phyloP scores from a whole-genome alignment of 108 stramenopile genomes.

The Aureococcus anophagefferens region DNA sequence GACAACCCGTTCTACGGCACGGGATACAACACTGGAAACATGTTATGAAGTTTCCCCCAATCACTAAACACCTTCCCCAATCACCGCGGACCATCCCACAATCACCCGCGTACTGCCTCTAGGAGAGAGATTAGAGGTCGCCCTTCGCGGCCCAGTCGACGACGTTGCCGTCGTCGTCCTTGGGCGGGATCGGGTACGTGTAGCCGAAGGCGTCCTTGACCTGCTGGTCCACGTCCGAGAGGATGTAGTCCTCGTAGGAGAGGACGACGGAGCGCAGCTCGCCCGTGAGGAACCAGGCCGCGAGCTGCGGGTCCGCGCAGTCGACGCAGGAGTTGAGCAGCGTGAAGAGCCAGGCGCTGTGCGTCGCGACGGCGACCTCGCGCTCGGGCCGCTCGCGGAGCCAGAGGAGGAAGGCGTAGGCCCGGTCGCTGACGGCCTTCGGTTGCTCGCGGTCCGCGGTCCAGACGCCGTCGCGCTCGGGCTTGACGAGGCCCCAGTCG shows the following conservation, averaged over 20 bases:
- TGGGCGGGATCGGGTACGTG: too few species aligned
- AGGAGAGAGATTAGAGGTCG: too few species aligned
- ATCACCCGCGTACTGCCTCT: too few species aligned
- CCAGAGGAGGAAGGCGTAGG: neutral
- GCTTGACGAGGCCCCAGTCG: neutral
- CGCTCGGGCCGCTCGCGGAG: neutral
- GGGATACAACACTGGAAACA: too few species aligned
- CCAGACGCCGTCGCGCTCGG: neutral
- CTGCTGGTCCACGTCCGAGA: too few species aligned
- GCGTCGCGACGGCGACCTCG: neutral
- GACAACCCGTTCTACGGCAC: too few species aligned
- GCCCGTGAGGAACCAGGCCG: neutral
- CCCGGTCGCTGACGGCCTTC: neutral
- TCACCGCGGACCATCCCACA: too few species aligned
- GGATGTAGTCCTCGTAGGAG: neutral
- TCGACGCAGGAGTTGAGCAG: neutral
- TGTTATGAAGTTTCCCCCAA: too few species aligned
- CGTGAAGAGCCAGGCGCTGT: neutral
- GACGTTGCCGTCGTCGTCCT: too few species aligned
- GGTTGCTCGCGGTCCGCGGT: neutral
- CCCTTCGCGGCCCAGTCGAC: too few species aligned
- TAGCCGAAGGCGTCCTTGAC: too few species aligned
- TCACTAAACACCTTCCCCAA: too few species aligned
- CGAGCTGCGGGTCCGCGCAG: neutral
- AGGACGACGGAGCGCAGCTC: neutral